Evolutionary conservation across 208 protist genomes (phyloP), one percentile per base, ranked within the genome.

Genomic region (Leishmania braziliensis): DNA sequence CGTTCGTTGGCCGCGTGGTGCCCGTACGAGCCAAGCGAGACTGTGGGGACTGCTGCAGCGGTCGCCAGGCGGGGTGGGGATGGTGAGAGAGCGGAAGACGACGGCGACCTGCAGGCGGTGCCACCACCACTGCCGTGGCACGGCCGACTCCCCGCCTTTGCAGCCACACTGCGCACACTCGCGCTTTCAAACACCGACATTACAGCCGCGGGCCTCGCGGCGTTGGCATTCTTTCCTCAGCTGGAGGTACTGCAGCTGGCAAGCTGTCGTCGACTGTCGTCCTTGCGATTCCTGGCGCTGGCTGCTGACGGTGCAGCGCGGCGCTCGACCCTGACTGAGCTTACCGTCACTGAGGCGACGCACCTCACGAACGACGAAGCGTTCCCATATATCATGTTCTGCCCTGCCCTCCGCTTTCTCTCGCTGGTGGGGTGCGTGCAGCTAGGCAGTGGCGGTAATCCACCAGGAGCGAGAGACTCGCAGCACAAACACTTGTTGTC

Each of bases 101-200:
- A 53, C 43, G 23, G 23, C 23, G 46, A 14, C 26, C 10, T 33
- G 18, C 16, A 63, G 60, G 33, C 73, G 5, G 39, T 6, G 16
- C 29, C 48, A 3, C 48, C 29, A 39, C 56, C 33, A 23, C 53
- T 43, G 29, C 46, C 23, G 18, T 75, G 46, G n/a, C 62, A 16
- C 33, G 56, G 48, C 33, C 76, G 51, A 16, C 78, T 83, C 9
- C 87, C 90, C 0, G 8, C 26, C 6, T 93, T 93, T 60, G 71
- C 90, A 3, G 54, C 65, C 20, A 86, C 83, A 14, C 74, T 93
- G 73, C 86, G 80, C 2, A 73, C 84, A 18, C 66, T 93, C 5
- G 78, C 86, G 54, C 78, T 93, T 16, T 90, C 84, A 26, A 90
- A 89, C 79, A 91, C 90, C 2, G 74, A 80, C 6, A 65, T 93